These are phyloP conservation scores for Hemisphaericaspora xylanilytica DNA, from an alignment of 1,139 yeast genomes.

Conservation along the genomic window DNA sequence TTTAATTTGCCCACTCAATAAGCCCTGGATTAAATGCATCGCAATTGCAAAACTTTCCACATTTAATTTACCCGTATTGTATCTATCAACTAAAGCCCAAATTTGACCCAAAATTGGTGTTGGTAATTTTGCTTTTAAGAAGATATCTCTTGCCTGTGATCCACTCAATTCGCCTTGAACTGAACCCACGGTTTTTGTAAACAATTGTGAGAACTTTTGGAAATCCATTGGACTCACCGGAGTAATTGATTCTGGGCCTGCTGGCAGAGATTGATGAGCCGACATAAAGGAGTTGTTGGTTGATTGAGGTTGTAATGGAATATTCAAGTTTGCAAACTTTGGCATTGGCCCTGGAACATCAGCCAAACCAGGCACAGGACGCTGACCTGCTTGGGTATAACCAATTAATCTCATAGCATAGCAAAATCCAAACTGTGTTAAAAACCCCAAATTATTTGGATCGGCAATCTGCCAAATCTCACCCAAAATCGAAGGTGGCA, in stretches of 20 bases:
- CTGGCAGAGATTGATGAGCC: conserved; percentile 43
- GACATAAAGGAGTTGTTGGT: conserved; percentile 48
- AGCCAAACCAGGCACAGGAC: conserved; percentile 49
- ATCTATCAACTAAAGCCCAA: conserved; percentile 84
- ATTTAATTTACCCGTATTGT: conserved; percentile 67
- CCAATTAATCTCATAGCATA: conserved; percentile 88
- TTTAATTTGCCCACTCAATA: conserved; percentile 63
- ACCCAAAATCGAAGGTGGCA: conserved; percentile 75
- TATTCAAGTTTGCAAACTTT: conserved; percentile 41
- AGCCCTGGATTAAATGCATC: conserved; percentile 89
- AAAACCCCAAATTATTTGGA: conserved; percentile 76
- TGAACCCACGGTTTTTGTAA: conserved; percentile 69
- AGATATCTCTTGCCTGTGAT: conserved; percentile 74
- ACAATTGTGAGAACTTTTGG: conserved; percentile 69
- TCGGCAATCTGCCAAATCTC: conserved; percentile 96
- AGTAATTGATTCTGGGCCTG: conserved; percentile 52
- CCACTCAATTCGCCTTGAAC: conserved; percentile 56
- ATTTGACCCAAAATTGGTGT: conserved; percentile 74
- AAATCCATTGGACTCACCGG: conserved; percentile 64
- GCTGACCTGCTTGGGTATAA: conserved; percentile 75
- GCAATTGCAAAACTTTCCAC: conserved; percentile 83
- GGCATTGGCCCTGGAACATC: conserved; percentile 61
- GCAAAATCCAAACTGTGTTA: conserved; percentile 79
- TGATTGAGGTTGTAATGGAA: conserved; percentile 29
- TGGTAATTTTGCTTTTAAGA: conserved; percentile 83